phyloP scores from a whole-genome alignment of 805 yeast genomes.

The Kodamaea leandrae region DNA sequence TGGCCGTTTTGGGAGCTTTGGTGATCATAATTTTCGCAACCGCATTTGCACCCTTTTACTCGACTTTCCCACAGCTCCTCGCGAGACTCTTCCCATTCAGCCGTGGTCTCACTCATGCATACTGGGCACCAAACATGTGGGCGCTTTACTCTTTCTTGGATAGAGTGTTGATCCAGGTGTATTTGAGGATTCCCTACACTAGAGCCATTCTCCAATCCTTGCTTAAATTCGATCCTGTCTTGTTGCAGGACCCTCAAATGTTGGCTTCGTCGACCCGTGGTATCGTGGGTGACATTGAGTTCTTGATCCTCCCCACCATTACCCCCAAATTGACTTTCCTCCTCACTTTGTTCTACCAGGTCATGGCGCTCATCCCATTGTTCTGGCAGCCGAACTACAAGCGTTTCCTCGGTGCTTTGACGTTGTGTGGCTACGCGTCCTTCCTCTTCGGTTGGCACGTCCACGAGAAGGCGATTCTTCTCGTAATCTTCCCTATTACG shows the following conservation, averaged over 20 bases:
- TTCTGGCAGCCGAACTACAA: constrained; percentile 66
- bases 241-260: constrained; percentile 32
- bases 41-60: constrained; percentile 79
- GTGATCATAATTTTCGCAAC: constrained; percentile 59
- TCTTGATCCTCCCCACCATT: constrained; percentile 76
- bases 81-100: constrained; percentile 86
- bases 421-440: constrained; percentile 87
- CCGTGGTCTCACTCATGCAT: constrained; percentile 94
- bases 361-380: constrained; percentile 72
- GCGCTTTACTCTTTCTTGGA: constrained; percentile 86
- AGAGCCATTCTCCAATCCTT: constrained; percentile 27
- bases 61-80: constrained; percentile 62
- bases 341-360: constrained; percentile 80
- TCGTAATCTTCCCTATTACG: constrained; percentile 84
- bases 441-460: constrained; percentile 98
- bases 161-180: constrained; percentile 55
- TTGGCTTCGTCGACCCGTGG: constrained; percentile 65
- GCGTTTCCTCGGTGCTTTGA: constrained; percentile 78
- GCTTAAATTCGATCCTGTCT: constrained; percentile 45
- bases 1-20: constrained; percentile 58
- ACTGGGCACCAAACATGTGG: constrained; percentile 99
- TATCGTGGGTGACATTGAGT: constrained; percentile 85
- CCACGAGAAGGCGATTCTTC: constrained; percentile 94
- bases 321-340: constrained; percentile 74
- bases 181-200: constrained; percentile 33